These are phyloP conservation scores for Globisporangium recalcitrans DNA, from an alignment of 352 stramenopile genomes.

Conservation along the genomic window DNA sequence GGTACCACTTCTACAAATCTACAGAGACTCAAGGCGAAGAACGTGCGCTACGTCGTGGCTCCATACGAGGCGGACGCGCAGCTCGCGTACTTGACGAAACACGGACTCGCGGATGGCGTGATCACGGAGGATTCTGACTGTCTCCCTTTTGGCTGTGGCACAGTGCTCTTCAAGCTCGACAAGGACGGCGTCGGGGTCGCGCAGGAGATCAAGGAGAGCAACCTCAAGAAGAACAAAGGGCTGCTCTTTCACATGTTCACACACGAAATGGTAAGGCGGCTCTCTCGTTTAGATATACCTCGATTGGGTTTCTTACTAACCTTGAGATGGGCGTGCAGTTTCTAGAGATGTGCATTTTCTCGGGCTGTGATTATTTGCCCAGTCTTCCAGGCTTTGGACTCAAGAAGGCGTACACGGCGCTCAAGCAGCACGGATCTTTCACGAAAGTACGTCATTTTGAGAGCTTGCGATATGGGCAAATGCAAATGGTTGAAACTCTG, in stretches of 20 bases:
- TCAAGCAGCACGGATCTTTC: slow-evolving; percentile 70
- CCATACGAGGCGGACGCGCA: slow-evolving; percentile 98
- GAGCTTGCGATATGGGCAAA: background rate
- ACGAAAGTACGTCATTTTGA: slow-evolving; percentile 33
- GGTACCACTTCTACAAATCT: background rate
- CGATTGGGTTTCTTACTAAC: background rate
- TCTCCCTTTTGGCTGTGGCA: slow-evolving; percentile 89
- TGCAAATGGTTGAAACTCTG: background rate
- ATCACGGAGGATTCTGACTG: slow-evolving; percentile 96
- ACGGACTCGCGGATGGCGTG: slow-evolving; percentile 86
- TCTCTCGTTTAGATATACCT: background rate
- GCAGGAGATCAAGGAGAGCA: slow-evolving; percentile 74
- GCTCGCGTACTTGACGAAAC: slow-evolving; percentile 87
- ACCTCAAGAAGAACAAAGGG: slow-evolving; percentile 70
- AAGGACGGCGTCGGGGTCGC: slow-evolving; percentile 72
- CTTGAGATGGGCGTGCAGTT: slow-evolving; percentile 36
- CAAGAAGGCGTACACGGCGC: slow-evolving; percentile 65
- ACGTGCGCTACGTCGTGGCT: slow-evolving; percentile 91
- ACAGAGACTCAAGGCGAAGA: slow-evolving; percentile 46
- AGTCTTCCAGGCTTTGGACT: slow-evolving; percentile 81
- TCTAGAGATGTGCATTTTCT: slow-evolving; percentile 90
- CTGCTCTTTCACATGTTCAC: slow-evolving; percentile 79
- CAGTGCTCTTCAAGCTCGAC: slow-evolving; percentile 96
- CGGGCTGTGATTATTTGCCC: slow-evolving; percentile 86
- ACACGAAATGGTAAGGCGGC: slow-evolving; percentile 65